phyloP scores from a whole-genome alignment of 352 stramenopile genomes.

The Pythium periplocum region DNA sequence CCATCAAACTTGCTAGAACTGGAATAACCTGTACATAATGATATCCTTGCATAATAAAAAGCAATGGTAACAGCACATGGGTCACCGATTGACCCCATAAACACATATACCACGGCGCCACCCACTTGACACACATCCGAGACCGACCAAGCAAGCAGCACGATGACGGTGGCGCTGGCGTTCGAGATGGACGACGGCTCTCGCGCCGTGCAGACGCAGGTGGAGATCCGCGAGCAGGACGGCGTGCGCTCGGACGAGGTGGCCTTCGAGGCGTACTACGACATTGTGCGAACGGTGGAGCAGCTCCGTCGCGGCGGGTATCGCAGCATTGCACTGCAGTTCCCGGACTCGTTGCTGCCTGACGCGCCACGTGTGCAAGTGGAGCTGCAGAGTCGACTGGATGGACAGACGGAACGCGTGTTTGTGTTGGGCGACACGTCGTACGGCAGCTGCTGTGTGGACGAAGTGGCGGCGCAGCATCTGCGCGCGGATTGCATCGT shows the following conservation, averaged over 20 bases:
- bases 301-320: constrained; percentile 60
- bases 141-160: constrained; percentile 2
- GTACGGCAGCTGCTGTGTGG: constrained; percentile 94
- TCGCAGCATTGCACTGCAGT: constrained; percentile 90
- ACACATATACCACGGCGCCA: constrained; percentile 1
- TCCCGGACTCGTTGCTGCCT: constrained; percentile 91
- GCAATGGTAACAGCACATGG: too few species aligned
- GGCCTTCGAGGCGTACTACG: constrained; percentile 54
- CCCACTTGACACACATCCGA: constrained; percentile 1
- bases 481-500: constrained; percentile 91
- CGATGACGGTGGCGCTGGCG: constrained; percentile 66
- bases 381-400: constrained; percentile 40
- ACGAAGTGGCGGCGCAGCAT: constrained; percentile 94
- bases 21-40: too few species aligned
- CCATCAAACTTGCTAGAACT: too few species aligned
- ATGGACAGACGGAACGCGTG: constrained; percentile 59
- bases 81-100: too few species aligned
- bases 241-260: constrained; percentile 36
- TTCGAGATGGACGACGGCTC: constrained; percentile 84
- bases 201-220: constrained; percentile 59
- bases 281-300: constrained; percentile 48
- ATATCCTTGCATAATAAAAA: too few species aligned
- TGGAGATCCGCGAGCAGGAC: constrained; percentile 50
- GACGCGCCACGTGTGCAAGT: constrained; percentile 87
- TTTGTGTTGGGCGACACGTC: constrained; percentile 96